Evolutionary conservation across 202 grass and related monocot genomes (phyloP).

Genomic region (Setaria viridis): DNA sequence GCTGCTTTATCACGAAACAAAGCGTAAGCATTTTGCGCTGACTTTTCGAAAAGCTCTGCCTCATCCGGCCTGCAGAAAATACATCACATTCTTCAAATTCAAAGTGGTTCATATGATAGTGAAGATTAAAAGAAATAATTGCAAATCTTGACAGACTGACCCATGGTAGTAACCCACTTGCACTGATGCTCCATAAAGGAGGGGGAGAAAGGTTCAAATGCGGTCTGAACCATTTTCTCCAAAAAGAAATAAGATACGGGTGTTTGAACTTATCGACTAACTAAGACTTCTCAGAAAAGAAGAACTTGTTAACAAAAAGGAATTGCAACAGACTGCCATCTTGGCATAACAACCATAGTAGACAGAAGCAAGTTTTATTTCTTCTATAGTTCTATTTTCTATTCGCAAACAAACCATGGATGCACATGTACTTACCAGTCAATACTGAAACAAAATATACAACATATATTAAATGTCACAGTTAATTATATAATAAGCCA

Average conservation of each 20-base stretch:
- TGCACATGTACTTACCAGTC: too few relatives aligned
- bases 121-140: constrained; percentile 32
- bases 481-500: too few relatives aligned
- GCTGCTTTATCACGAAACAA: constrained; percentile 97
- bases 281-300: background rate
- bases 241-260: background rate
- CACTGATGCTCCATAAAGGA: constrained; percentile 22
- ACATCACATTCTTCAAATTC: constrained; percentile 43
- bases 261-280: constrained; percentile 1
- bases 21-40: constrained; percentile 75
- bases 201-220: background rate
- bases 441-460: too few relatives aligned
- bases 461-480: too few relatives aligned
- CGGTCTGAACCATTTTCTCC: background rate
- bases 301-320: background rate
- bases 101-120: constrained; percentile 6
- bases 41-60: constrained; percentile 84
- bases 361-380: background rate
- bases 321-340: background rate
- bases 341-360: constrained; percentile 29
- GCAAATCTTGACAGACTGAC: background rate
- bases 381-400: too few relatives aligned
- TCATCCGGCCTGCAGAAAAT: constrained; percentile 72
- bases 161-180: constrained; percentile 4
- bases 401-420: too few relatives aligned